Evolutionary conservation across 768 basidiomycete genomes (phyloP), one percentile per base, ranked within the genome.

Genomic region (Suillus discolor): DNA sequence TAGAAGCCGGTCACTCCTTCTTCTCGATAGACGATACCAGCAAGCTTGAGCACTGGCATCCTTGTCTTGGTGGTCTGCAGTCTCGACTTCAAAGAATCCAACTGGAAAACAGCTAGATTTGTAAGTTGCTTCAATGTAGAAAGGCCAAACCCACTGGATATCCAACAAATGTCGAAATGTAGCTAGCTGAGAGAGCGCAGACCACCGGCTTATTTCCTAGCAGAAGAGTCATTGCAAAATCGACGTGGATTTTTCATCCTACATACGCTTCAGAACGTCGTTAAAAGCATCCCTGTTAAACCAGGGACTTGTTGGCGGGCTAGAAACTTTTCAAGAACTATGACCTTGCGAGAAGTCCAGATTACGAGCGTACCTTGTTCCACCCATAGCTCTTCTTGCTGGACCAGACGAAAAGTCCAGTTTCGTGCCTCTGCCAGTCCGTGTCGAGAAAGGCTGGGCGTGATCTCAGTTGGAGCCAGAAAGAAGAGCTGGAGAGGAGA

Each of bases 51-150:
- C 62, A 97, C 88, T 9, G 92, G 87, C 69, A 92, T 85, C 62
- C 83, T 86, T 61, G 84, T 88, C 75, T 91, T 89, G 61, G 88
- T 90, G 53, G 93, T 94, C 79, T 97, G 95, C 62, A 97, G 80
- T 73, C 95, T 84, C 67, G 94, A 96, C 80, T 99, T 99, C 79
- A 99, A 85, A 63, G 92, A 94, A 77, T 99, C 97, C 81, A 98
- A 81, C 89, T 96, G 72, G 62, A 36, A 61, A 41, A 41, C n/a
- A 36, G 61, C 28, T 41, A 45, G 59, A 39, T 71, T 51, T 51
- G 28, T 45, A 54, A 8, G 9, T 4, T 16, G 15, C 20, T 23
- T 15, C 6, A 20, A 34, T 12, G 38, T 23, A 31, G 44, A 23
- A n/a, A 61, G 20, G 38, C 5, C 3, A 25, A 59, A 72, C 79